Conservation (phyloP, 2,329 filamentous ascomycete species). For the Paecilomyces dactylethromorphus region DNA sequence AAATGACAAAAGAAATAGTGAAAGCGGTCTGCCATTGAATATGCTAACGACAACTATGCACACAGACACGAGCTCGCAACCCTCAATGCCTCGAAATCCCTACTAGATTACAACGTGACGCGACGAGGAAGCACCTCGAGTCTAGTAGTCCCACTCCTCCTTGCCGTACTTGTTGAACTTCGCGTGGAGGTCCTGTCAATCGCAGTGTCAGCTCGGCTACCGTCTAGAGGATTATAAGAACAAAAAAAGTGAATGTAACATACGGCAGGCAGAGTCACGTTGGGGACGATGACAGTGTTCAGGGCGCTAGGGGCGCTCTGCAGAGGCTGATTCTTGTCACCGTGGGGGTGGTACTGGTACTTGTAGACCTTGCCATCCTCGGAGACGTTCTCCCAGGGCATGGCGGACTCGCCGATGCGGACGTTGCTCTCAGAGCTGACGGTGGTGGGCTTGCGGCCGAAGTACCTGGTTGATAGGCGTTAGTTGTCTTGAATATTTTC, state of each 20-base stretch:
- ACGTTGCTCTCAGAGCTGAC: constrained; percentile 75
- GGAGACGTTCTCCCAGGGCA: constrained; percentile 80
- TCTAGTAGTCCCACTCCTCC: constrained; percentile 62
- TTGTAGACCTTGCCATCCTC: constrained; percentile 59
- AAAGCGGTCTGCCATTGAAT: constrained; percentile 1
- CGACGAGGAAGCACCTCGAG: background rate
- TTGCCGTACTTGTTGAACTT: constrained; percentile 99
- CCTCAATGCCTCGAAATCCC: background rate
- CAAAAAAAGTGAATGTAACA: constrained; percentile 15
- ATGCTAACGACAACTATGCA: background rate
- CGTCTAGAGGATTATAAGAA: background rate
- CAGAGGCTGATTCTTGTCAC: constrained; percentile 66
- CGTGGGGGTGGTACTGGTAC: constrained; percentile 79
- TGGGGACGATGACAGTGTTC: constrained; percentile 89
- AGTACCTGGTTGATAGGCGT: constrained; percentile 34
- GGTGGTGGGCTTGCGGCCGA: constrained; percentile 77
- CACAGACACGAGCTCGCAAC: background rate
- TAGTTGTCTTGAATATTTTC: background rate
- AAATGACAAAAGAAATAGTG: background rate
- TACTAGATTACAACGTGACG: constrained; percentile 5
- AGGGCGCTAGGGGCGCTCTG: constrained; percentile 91
- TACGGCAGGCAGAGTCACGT: constrained; percentile 88
- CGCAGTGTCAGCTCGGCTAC: background rate
- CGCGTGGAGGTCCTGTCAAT: constrained; percentile 73
- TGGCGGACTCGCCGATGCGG: constrained; percentile 65